Conservation (phyloP, 2,329 filamentous ascomycete genomes). For the Esteya vermicola region DNA sequence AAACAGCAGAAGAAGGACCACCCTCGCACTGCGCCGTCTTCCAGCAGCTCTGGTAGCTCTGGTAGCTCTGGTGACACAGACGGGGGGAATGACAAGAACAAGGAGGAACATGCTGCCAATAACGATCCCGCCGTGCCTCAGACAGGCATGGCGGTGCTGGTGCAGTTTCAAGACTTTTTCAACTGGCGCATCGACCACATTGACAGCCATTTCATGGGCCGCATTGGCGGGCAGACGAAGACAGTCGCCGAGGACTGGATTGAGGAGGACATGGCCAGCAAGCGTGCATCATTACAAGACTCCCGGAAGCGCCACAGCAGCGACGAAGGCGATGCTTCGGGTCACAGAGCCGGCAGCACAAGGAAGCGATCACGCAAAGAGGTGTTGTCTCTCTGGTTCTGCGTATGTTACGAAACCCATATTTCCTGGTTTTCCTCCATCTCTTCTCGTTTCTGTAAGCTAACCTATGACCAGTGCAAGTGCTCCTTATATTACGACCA, state of each 20-base stretch:
- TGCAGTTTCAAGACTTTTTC: slow-evolving; percentile 3
- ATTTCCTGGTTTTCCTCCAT: neutral
- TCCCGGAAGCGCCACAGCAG: neutral
- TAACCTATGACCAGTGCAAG: neutral
- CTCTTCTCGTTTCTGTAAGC: neutral
- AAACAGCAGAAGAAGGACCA: neutral
- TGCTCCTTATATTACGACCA: too few species aligned
- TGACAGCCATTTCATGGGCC: slow-evolving; percentile 52
- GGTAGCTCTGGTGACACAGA: neutral
- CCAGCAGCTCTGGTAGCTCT: neutral
- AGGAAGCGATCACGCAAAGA: neutral
- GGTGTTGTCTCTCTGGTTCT: neutral
- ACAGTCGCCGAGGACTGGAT: slow-evolving; percentile 24
- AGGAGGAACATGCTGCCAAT: neutral
- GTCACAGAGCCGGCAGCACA: neutral
- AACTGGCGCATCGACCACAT: slow-evolving; percentile 55
- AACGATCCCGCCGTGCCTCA: neutral
- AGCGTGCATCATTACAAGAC: too few species aligned
- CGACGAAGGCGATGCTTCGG: neutral
- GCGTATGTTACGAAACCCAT: neutral
- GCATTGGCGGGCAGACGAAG: slow-evolving; percentile 19
- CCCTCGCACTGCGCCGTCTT: neutral
- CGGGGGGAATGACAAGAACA: too few species aligned
- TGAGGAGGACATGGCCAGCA: neutral
- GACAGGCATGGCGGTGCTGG: too few species aligned